Conservation (phyloP, 306 rosid genomes). For the Glycine latifolia region DNA sequence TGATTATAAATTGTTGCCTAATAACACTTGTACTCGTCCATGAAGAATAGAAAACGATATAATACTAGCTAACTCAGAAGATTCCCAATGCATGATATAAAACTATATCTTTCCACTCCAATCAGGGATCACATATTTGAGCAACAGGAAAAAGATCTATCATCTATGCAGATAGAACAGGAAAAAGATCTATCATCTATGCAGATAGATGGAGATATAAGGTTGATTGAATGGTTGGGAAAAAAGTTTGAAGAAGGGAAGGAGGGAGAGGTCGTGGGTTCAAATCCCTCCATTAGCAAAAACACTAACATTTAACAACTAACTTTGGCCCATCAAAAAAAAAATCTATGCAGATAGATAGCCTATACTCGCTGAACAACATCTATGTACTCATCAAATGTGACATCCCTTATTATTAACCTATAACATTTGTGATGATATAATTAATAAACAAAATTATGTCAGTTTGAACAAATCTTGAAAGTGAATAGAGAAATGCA, state of each 20-base stretch:
- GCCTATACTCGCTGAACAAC: constrained; percentile 17
- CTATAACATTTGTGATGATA: constrained; percentile 24
- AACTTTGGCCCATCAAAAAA: too few species aligned
- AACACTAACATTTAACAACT: too few species aligned
- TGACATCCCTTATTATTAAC: constrained; percentile 33
- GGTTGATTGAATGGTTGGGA: too few species aligned
- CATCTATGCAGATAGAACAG: background rate
- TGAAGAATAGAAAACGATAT: background rate
- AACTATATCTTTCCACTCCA: constrained; percentile 6
- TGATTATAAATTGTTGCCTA: background rate
- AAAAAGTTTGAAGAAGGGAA: too few species aligned
- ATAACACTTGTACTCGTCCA: background rate
- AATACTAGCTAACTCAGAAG: background rate
- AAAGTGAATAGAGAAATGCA: constrained; percentile 5
- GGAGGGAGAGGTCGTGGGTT: too few species aligned
- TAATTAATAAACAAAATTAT: constrained; percentile 12
- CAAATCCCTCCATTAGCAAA: too few species aligned
- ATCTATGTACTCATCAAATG: constrained; percentile 10
- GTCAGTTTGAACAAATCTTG: constrained; percentile 35
- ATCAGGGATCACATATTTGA: background rate
- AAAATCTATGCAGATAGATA: constrained; percentile 2
- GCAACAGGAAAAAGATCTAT: background rate
- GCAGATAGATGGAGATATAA: too few species aligned
- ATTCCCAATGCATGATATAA: background rate
- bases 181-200: too few species aligned